Evolutionary conservation across 371 early-diverging fungal species (phyloP), one percentile per base, ranked within the genome.

Genomic region (Apophysomyces ossiformis): DNA sequence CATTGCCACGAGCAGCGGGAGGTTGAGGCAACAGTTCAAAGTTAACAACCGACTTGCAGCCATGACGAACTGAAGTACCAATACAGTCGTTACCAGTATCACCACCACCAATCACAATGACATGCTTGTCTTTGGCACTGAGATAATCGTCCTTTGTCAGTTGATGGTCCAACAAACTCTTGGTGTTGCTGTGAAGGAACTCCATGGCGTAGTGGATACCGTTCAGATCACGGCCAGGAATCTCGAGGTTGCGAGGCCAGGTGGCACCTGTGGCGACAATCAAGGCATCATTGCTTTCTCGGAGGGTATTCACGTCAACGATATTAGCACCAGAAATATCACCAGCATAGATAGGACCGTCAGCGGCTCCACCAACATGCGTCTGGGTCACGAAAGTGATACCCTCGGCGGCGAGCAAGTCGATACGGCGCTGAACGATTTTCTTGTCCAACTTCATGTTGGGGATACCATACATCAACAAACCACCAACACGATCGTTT

Each of bases 161-260:
- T 26, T 88, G 86, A 15, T 88, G 87, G 69, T 95, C 93, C 36
- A 97, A 74, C 45, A 96, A 82, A 45, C 87, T 83, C 85, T 95
- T 92, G 54, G 96, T 96, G 80, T 92, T 96, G 66, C 85, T 85
- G 67, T 93, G 93, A 75, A 98, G 77, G 83, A 88, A 98, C 68
- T 98, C 99, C 96, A 98, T 96, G 60, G 99, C 99, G 85, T 95
- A 98, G 84, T 97, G 94, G 67, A 97, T 90, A 65, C 97, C 97
- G 62, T 93, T 85, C 63, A 91, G 74, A 63, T 92, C 83, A 47
- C 97, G 89, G 73, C 93, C 92, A 35, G 93, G 92, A 62, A 96
- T 94, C 63, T 88, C 83, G 69, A 98, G 83, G 73, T 97, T 97
- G 56, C 97, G 90, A 13, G 99, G 99, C 96, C 96, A 95, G 5